These are phyloP conservation scores for Lyophyllum shimeji DNA, from an alignment of 768 basidiomycete species.

Conservation along the genomic window DNA sequence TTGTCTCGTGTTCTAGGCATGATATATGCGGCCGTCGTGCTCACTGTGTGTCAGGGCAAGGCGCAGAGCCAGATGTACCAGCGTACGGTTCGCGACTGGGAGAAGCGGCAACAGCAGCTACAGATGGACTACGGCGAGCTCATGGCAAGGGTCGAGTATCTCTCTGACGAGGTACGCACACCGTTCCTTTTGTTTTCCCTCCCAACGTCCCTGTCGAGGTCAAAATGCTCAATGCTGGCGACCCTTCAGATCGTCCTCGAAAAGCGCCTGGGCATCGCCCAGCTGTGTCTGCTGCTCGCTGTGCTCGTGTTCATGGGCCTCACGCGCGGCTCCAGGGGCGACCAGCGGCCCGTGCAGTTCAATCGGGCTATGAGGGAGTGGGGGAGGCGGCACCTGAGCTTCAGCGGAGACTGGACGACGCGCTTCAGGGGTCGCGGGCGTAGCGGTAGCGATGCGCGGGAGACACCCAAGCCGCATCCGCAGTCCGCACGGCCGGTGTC, in stretches of 20 bases:
- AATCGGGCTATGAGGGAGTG: slow-evolving; percentile 46
- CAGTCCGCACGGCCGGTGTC: slow-evolving; percentile 28
- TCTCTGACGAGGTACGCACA: slow-evolving; percentile 75
- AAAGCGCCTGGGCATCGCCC: slow-evolving; percentile 86
- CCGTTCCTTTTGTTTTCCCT: slow-evolving; percentile 7
- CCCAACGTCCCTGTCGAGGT: neutral
- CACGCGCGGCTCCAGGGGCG: slow-evolving; percentile 68
- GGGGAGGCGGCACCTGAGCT: slow-evolving; percentile 54
- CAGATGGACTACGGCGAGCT: slow-evolving; percentile 74
- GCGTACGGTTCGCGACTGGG: slow-evolving; percentile 65
- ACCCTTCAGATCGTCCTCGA: slow-evolving; percentile 73
- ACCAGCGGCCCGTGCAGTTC: slow-evolving; percentile 24
- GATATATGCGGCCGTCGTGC: neutral
- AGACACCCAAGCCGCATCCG: slow-evolving; percentile 19
- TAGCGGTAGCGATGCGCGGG: slow-evolving; percentile 12
- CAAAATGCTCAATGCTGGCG: neutral
- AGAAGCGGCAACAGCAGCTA: slow-evolving; percentile 61
- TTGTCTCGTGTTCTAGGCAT: neutral
- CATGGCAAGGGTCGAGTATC: slow-evolving; percentile 64
- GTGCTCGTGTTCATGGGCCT: slow-evolving; percentile 86
- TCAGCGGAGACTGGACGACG: slow-evolving; percentile 54
- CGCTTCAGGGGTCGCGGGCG: slow-evolving; percentile 29
- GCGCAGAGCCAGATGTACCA: slow-evolving; percentile 69
- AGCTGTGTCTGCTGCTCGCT: slow-evolving; percentile 79
- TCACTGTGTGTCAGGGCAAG: slow-evolving; percentile 46